Conservation (phyloP, 768 basidiomycete genomes). For the Epithele typhae region DNA sequence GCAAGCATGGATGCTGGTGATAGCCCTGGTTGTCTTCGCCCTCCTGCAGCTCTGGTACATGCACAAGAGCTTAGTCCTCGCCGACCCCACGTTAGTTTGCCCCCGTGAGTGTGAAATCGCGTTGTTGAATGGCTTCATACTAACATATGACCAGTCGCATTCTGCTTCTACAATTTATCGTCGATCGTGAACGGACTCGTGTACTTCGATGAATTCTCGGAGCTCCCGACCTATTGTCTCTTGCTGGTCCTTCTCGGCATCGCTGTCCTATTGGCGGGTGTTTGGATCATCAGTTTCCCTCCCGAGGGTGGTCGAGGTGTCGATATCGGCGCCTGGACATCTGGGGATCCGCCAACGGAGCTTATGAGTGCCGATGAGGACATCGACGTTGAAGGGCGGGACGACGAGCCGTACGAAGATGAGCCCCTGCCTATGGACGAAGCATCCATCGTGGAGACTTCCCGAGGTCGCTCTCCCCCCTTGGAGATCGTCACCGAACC, state of each 20-base stretch:
- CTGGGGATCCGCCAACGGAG: constrained; percentile 35
- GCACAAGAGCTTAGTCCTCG: constrained; percentile 73
- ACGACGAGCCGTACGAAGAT: constrained; percentile 21
- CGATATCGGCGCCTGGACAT: constrained; percentile 37
- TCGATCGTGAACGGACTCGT: constrained; percentile 88
- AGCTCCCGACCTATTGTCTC: constrained; percentile 68
- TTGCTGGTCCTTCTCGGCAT: constrained; percentile 75
- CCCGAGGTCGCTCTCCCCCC: constrained; percentile 3
- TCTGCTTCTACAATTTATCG: constrained; percentile 92
- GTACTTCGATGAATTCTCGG: constrained; percentile 82
- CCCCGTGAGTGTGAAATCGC: constrained; percentile 53
- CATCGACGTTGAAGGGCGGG: constrained; percentile 20
- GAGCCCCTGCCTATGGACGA: constrained; percentile 25
- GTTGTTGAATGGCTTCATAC: not conserved
- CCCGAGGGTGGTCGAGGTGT: constrained; percentile 51
- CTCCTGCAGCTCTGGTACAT: constrained; percentile 82
- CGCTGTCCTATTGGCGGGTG: constrained; percentile 72
- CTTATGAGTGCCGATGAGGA: constrained; percentile 14
- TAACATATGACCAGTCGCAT: constrained; percentile 56
- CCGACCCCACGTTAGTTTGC: constrained; percentile 82
- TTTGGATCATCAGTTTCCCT: constrained; percentile 85
- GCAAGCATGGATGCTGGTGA: constrained; percentile 79
- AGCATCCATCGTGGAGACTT: not conserved
- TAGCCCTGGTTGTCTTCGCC: constrained; percentile 69
- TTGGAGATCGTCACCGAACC: constrained; percentile 13